Conservation (phyloP, 1,284 basidiomycete species). For the Microbotryum lychnidis-dioicae region DNA sequence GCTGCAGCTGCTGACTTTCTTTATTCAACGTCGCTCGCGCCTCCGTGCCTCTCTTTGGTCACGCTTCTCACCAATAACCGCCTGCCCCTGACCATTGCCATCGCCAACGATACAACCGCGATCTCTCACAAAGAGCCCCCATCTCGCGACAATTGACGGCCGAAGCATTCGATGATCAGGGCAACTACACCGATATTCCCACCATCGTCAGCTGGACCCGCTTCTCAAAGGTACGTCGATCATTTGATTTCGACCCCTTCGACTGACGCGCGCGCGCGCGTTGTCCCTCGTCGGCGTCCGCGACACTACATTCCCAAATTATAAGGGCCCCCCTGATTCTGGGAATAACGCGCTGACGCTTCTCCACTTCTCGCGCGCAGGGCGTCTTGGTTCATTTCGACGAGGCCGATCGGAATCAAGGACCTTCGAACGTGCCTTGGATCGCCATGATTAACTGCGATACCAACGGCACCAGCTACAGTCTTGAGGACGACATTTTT, state of each 20-base stretch:
- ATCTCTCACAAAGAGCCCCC: constrained; percentile 2
- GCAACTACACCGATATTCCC: constrained; percentile 23
- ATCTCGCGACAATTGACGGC: constrained; percentile 17
- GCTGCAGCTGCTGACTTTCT: too few relatives aligned
- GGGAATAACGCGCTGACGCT: too few relatives aligned
- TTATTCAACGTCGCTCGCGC: not conserved
- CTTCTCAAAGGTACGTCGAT: constrained; percentile 17
- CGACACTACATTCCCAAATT: too few relatives aligned
- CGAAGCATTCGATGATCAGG: constrained; percentile 18
- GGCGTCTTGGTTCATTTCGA: constrained; percentile 37
- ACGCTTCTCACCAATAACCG: too few relatives aligned
- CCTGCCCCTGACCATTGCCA: not conserved
- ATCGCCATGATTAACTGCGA: constrained; percentile 80
- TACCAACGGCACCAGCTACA: constrained; percentile 54
- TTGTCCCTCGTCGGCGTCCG: not conserved
- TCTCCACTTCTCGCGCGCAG: constrained; percentile 1
- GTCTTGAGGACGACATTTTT: constrained; percentile 60
- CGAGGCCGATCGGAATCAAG: constrained; percentile 28
- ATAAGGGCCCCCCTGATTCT: too few relatives aligned
- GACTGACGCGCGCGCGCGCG: not conserved
- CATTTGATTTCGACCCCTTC: not conserved
- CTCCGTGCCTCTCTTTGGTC: not conserved
- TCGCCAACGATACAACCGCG: not conserved
- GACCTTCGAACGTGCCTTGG: constrained; percentile 60
- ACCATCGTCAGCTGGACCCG: constrained; percentile 25